These are phyloP conservation scores for Echeveria elegans DNA, from an alignment of 164 flowering plant species.

Conservation along the genomic window DNA sequence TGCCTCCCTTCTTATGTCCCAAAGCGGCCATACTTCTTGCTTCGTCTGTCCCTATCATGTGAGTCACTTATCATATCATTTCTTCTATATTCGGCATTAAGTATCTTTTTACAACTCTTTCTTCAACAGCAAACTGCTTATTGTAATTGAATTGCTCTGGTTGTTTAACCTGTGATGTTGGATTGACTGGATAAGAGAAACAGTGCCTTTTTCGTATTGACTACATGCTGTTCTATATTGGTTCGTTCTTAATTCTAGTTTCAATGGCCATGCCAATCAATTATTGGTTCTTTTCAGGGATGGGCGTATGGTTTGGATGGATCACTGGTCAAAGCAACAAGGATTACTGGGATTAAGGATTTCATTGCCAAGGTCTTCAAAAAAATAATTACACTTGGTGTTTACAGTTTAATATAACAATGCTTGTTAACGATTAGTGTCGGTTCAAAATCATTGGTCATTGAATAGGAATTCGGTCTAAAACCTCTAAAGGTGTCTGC, in stretches of 20 bases:
- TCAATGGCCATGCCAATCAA: not conserved
- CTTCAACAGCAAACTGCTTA: not conserved
- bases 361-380: conserved; percentile 48
- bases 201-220: not conserved
- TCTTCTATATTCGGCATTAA: not conserved
- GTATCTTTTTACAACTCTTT: not conserved
- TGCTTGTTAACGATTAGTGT: not conserved
- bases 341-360: conserved; percentile 57
- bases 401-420: conserved; percentile 8
- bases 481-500: conserved; percentile 52
- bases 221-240: not conserved
- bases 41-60: conserved; percentile 97
- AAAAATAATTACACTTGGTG: not conserved
- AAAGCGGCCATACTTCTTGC: conserved; percentile 68
- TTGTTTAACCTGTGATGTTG: not conserved
- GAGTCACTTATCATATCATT: conserved; percentile 19
- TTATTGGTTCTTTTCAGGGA: conserved; percentile 36
- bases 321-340: conserved; percentile 66
- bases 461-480: conserved; percentile 73
- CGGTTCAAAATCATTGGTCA: conserved; percentile 6
- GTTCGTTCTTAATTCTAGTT: not conserved
- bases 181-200: not conserved
- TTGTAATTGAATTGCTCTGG: too few relatives aligned
- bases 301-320: conserved; percentile 96
- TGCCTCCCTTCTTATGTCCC: conserved; percentile 74